Conservation (phyloP, 768 basidiomycete species). For the Exsudoporus frostii region DNA sequence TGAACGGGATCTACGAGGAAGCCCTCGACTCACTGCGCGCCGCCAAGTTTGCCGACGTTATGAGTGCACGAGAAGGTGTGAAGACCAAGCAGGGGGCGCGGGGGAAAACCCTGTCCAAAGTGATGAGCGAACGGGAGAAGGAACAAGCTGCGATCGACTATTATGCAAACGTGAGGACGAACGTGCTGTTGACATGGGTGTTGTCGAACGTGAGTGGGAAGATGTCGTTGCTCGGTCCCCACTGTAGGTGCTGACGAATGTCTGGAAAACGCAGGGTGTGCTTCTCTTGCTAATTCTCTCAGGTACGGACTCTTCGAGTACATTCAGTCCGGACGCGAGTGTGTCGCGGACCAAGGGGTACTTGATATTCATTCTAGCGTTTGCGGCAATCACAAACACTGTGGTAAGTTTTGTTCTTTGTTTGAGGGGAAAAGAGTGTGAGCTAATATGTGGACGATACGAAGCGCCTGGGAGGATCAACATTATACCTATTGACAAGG, state of each 20-base stretch:
- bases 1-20: constrained; percentile 82
- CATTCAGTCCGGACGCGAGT: constrained; percentile 51
- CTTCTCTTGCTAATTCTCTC: constrained; percentile 69
- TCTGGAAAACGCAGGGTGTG: constrained; percentile 46
- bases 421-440: background rate
- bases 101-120: constrained; percentile 17
- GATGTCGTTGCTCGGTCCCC: background rate
- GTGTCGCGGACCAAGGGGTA: constrained; percentile 67
- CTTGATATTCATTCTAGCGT: constrained; percentile 74
- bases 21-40: constrained; percentile 70
- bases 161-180: constrained; percentile 84
- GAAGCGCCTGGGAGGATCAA: constrained; percentile 59
- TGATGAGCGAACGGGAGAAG: constrained; percentile 51
- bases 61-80: background rate
- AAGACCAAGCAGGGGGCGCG: constrained; percentile 7
- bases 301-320: constrained; percentile 49
- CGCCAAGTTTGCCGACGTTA: constrained; percentile 40
- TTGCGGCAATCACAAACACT: constrained; percentile 75
- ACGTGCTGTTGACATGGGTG: constrained; percentile 79
- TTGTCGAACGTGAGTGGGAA: constrained; percentile 65
- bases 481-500: constrained; percentile 48
- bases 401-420: constrained; percentile 39
- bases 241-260: background rate
- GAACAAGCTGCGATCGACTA: constrained; percentile 80
- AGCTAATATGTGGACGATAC: background rate